Evolutionary conservation across 2,329 filamentous ascomycete species (phyloP), one percentile per base, ranked within the genome.

Genomic region (Raffaelea albimanens): DNA sequence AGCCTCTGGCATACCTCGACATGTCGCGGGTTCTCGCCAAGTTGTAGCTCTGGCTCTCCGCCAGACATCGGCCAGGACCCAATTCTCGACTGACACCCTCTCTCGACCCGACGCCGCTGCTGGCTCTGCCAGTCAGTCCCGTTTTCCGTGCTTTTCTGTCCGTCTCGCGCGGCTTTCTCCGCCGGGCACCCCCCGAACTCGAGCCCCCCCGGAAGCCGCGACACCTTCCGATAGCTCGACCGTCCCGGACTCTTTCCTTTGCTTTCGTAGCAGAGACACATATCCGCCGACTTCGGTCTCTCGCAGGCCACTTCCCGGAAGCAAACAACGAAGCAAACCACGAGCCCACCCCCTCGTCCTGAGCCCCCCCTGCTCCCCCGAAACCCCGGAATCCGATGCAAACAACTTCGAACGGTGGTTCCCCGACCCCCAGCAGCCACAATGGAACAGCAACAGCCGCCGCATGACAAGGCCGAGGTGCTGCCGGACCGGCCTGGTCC

Each of bases 41-140:
- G 56, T 63, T 60, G 53, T 67, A 63, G 64, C 60, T 64, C 61
- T 66, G 64, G 64, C 63, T 58, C 53, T 52, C 54, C 52, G 63
- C 63, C 63, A 64, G 63, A 61, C 54, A n/a, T n/a, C 53, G 18
- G 48, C 44, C 47, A 45, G 46, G 50, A 47, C 36, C 20, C n/a
- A 22, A 19, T 36, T 29, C 9, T 10, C 21, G 25, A 29, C 25
- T 29, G 25, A n/a, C n/a, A n/a, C n/a, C n/a, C n/a, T n/a, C n/a
- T n/a, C n/a, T n/a, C n/a, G n/a, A n/a, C n/a, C 34, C 34, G 34
- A 38, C n/a, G 14, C n/a, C 43, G 19, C 23, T 23, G 21, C n/a
- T 22, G 18, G 44, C 42, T 8, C 29, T 25, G n/a, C n/a, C 34
- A 29, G 7, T 7, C 25, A 29, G 13, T 29, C 7, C 25, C 25